Conservation (phyloP, 2,329 filamentous ascomycete genomes). For the Endoconidiophora polonica region DNA sequence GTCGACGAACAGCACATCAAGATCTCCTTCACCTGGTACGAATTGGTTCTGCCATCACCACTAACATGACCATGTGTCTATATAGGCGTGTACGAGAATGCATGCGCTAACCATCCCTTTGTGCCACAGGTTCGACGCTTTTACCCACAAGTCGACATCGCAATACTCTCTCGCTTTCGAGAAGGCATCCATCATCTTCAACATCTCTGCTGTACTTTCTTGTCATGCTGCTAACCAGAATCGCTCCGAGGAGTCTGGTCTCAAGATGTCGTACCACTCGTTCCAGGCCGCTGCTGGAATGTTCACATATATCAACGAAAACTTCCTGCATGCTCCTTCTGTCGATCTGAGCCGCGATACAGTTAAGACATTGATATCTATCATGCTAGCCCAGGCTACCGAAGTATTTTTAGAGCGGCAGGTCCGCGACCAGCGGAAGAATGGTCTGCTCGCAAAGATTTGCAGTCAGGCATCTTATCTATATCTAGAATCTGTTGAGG, state of each 20-base stretch:
- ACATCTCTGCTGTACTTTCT: slow-evolving; percentile 91
- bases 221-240: slow-evolving; percentile 91
- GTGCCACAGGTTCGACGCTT: slow-evolving; percentile 77
- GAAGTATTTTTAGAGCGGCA: slow-evolving; percentile 98
- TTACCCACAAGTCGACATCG: slow-evolving; percentile 91
- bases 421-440: slow-evolving; percentile 80
- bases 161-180: slow-evolving; percentile 96
- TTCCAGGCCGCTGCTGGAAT: slow-evolving; percentile 97
- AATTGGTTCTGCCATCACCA: background rate
- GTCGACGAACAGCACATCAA: slow-evolving; percentile 99
- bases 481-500: slow-evolving; percentile 76
- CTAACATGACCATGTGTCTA: background rate
- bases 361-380: slow-evolving; percentile 79
- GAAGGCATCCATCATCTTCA: slow-evolving; percentile 98
- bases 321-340: slow-evolving; percentile 91
- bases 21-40: slow-evolving; percentile 91
- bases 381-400: slow-evolving; percentile 90
- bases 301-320: slow-evolving; percentile 99
- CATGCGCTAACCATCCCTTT: slow-evolving; percentile 13
- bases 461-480: slow-evolving; percentile 80
- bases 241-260: slow-evolving; percentile 73
- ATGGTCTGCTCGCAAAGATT: slow-evolving; percentile 77
- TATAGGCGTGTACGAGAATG: background rate
- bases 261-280: slow-evolving; percentile 95
- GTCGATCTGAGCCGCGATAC: slow-evolving; percentile 93